Evolutionary conservation across 2,329 filamentous ascomycete species (phyloP).

Genomic region (Trichothecium roseum): DNA sequence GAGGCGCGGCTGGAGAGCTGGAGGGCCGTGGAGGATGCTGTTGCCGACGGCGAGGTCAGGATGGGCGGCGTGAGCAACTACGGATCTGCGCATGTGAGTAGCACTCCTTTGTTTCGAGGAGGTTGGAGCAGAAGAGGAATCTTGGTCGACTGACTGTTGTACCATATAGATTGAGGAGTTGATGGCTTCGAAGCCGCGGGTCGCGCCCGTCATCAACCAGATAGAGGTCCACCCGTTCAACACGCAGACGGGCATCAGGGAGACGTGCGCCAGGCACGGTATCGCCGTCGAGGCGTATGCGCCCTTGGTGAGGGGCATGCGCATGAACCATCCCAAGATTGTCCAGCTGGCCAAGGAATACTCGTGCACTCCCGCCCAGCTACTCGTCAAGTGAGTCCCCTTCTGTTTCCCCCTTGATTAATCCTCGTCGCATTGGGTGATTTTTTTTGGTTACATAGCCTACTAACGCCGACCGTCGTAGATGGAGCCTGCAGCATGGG

Average conservation of each 20-base stretch:
- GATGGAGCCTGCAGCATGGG: conserved; percentile 69
- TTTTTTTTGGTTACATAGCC: no score
- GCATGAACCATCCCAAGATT: conserved; percentile 59
- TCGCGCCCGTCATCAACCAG: conserved; percentile 65
- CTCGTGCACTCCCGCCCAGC: conserved; percentile 57
- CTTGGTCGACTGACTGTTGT: no score
- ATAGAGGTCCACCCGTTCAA: conserved; percentile 80
- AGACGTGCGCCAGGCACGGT: conserved; percentile 52
- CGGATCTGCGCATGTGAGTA: conserved; percentile 59
- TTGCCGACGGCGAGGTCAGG: conserved; percentile 58
- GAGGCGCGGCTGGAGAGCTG: conserved; percentile 60
- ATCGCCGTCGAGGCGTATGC: conserved; percentile 74
- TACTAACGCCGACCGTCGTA: conserved; percentile 10
- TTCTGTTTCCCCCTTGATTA: not conserved
- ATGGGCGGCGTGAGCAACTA: conserved; percentile 72
- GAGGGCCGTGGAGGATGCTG: conserved; percentile 67
- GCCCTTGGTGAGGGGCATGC: conserved; percentile 59
- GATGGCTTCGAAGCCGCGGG: conserved; percentile 48
- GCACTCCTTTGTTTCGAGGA: not conserved
- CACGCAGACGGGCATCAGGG: conserved; percentile 55
- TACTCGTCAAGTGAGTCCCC: conserved; percentile 47
- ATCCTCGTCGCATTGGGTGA: no score
- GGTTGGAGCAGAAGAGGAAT: no score
- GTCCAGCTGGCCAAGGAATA: conserved; percentile 56
- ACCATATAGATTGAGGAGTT: conserved; percentile 61